Base-by-base conservation (phyloP, 176 grass and related monocot genomes). In the Carex littledalei region DNA sequence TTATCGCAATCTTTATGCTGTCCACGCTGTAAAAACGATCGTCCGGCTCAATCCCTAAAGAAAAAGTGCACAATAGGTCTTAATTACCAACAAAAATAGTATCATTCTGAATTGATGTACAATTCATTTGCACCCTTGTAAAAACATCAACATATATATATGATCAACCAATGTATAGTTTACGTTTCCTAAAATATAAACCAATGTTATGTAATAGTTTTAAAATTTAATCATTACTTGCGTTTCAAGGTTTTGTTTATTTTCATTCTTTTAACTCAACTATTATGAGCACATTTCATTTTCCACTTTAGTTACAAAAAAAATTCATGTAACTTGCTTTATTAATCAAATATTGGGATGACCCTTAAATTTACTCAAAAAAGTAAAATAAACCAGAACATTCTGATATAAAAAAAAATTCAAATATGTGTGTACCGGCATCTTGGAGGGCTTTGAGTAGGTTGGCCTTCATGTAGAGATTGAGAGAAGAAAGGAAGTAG, bases 401-500 rank as follows among this genome's bases (percentile, higher is more conserved):
- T 71, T 71, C 37, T 45, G 6, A 21, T 63, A 63, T 18, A 68
- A 2, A 76, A 52, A 6, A 53, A 21, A 14, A 52, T 75, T 14
- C 60, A 69, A 22, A 84, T 34, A 54, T 79, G 0, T 11, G 47
- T 84, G 57, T 88, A 85, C 90, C 85, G 14, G 91, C 90, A 16
- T 8, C 69, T 53, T 82, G 66, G 34, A 97, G 90, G 73, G 87
- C 49, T 31, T 81, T 58, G 10, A 89, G 73, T 16, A 91, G 80
- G 86, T 90, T 82, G 78, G 88, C 31, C 24, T 14, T 16, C 8
- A 83, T 89, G 85, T 87, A 88, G 78, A 97, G 77, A 6, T 22
- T 64, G 18, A 94, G 90, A 80, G 92, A 76, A 43, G 83, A 21
- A 14, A 53, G 34, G 84, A 97, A 94, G 83, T 94, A 97, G 20